Conservation (phyloP, 1,284 basidiomycete species). For the Ceratorhiza oryzae-sativae region DNA sequence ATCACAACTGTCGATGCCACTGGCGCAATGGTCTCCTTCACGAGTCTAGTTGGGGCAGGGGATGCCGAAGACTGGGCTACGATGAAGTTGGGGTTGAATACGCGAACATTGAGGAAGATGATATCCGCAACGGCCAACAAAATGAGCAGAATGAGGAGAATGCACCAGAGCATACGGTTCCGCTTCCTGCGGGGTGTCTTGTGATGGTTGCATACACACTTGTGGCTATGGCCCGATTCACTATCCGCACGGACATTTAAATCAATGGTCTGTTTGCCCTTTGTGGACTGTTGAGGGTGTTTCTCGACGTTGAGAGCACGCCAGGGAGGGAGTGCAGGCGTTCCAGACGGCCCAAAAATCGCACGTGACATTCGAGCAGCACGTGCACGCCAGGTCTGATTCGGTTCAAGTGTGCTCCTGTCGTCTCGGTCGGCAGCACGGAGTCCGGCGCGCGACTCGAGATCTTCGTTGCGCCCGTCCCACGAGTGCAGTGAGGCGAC, state of each 20-base stretch:
- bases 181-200: conserved; percentile 50
- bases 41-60: conserved; percentile 19
- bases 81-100: conserved; percentile 44
- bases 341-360: conserved; percentile 2
- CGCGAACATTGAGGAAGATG: conserved; percentile 54
- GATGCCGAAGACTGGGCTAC: conserved; percentile 7
- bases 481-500: conserved; percentile 30
- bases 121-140: conserved; percentile 56
- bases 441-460: conserved; percentile 28
- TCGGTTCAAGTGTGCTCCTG: conserved; percentile 2
- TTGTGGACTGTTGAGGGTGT: not conserved
- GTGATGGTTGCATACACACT: conserved; percentile 48
- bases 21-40: conserved; percentile 4
- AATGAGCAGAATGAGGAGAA: conserved; percentile 53
- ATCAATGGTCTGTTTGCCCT: conserved; percentile 17
- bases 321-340: conserved; percentile 14
- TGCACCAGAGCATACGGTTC: conserved; percentile 45
- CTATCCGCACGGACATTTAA: conserved; percentile 42
- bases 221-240: conserved; percentile 45
- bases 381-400: conserved; percentile 18
- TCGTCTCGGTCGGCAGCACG: conserved; percentile 16
- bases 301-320: conserved; percentile 34
- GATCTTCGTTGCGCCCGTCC: conserved; percentile 11
- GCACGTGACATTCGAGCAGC: conserved; percentile 31
- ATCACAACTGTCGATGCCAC: conserved; percentile 27